Conservation (phyloP, 805 yeast genomes). For the Barnettozyma californica region DNA sequence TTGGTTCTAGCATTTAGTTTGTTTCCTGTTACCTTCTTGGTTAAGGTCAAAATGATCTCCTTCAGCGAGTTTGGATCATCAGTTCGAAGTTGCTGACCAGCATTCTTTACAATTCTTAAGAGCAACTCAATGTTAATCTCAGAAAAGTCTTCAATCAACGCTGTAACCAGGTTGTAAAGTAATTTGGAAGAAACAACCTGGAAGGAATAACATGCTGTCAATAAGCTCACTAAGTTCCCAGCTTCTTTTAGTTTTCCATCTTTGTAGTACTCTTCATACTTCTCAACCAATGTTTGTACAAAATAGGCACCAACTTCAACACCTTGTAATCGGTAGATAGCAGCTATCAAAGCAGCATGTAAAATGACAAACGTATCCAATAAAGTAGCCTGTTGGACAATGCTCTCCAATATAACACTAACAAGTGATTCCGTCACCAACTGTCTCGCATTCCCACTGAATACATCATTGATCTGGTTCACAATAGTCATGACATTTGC, state of each 20-base stretch:
- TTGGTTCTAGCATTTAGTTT: conserved; percentile 57
- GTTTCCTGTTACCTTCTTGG: conserved; percentile 33
- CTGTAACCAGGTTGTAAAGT: conserved; percentile 67
- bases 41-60: conserved; percentile 62
- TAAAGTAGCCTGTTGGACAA: conserved; percentile 57
- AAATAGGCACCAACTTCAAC: conserved; percentile 86
- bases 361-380: conserved; percentile 74
- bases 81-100: conserved; percentile 80
- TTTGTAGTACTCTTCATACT: conserved; percentile 42
- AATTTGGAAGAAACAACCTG: conserved; percentile 70
- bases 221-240: conserved; percentile 63
- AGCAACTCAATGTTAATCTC: conserved; percentile 77
- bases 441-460: conserved; percentile 66
- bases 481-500: conserved; percentile 71
- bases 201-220: conserved; percentile 73
- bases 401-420: conserved; percentile 55
- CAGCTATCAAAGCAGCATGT: conserved; percentile 71
- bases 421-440: conserved; percentile 70
- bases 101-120: conserved; percentile 61
- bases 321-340: conserved; percentile 76
- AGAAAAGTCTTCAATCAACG: conserved; percentile 47
- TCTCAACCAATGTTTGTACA: conserved; percentile 74
- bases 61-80: conserved; percentile 88
- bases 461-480: conserved; percentile 60
- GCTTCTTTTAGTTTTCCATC: conserved; percentile 44